Evolutionary conservation across 2,329 filamentous ascomycete species (phyloP).

Genomic region (Arachnomyces sp.): DNA sequence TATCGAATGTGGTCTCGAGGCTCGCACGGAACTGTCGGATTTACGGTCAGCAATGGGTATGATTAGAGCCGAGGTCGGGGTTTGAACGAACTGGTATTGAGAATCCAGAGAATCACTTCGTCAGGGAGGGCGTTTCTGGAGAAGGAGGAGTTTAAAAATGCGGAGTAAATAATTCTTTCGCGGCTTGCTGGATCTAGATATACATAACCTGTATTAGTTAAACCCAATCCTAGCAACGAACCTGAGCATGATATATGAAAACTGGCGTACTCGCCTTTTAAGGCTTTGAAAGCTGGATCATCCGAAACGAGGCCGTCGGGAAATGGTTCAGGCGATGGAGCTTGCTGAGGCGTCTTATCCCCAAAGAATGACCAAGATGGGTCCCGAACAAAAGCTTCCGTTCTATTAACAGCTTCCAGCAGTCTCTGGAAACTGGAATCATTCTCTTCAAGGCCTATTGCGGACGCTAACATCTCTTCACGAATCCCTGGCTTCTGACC

Average conservation of each 20-base stretch:
- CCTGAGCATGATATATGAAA: conserved; percentile 21
- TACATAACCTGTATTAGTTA: too few species aligned
- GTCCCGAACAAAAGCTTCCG: conserved; percentile 50
- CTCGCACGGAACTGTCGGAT: conserved; percentile 44
- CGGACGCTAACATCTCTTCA: conserved; percentile 35
- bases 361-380: conserved; percentile 53
- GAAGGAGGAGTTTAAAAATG: conserved; percentile 52
- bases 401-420: conserved; percentile 51
- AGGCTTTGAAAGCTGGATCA: too few species aligned
- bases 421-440: conserved; percentile 41
- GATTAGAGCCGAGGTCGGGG: background rate
- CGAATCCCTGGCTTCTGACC: conserved; percentile 18
- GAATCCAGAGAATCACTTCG: conserved; percentile 59
- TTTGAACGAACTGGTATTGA: conserved; percentile 27
- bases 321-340: conserved; percentile 18
- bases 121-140: conserved; percentile 48
- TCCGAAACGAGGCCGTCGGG: conserved; percentile 19
- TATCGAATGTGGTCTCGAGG: conserved; percentile 48
- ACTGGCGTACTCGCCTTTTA: background rate
- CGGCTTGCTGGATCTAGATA: conserved; percentile 42
- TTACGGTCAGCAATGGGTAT: conserved; percentile 7
- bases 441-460: conserved; percentile 39
- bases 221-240: too few species aligned
- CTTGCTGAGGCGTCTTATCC: conserved; percentile 16
- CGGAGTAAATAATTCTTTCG: conserved; percentile 55